Conservation (phyloP, 129 eudicot genomes). For the Sambucus nigra region DNA sequence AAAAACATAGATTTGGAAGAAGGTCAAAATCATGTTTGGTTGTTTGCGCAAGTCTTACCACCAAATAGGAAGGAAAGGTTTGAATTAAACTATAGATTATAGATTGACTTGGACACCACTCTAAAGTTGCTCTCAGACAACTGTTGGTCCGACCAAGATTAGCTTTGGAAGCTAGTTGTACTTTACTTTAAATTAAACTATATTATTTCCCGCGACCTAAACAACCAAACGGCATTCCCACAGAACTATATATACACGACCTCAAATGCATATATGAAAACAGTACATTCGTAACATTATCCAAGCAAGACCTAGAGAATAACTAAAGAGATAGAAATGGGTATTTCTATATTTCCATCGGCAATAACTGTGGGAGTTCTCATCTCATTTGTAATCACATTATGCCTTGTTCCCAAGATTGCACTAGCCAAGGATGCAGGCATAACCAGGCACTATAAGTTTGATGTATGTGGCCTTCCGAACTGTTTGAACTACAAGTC, state of each 20-base stretch:
- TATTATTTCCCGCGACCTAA: not conserved
- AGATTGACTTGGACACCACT: slow-evolving; percentile 22
- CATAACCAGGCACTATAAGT: slow-evolving; percentile 23
- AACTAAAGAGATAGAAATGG: slow-evolving; percentile 5
- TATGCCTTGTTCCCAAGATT: slow-evolving; percentile 4
- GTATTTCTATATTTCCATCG: not conserved
- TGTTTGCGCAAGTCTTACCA: not conserved
- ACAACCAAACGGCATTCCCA: not conserved
- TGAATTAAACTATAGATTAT: not conserved
- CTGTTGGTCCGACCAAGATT: slow-evolving; percentile 11
- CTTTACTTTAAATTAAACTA: not conserved
- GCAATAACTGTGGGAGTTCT: not conserved
- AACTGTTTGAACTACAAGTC: too few relatives aligned
- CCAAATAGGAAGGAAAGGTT: slow-evolving; percentile 9
- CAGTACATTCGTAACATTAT: not conserved
- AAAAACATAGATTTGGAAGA: not conserved
- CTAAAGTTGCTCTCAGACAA: slow-evolving; percentile 26
- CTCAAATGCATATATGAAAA: not conserved
- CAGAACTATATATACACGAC: slow-evolving; percentile 8
- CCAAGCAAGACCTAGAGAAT: not conserved
- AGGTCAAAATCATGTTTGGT: slow-evolving; percentile 2
- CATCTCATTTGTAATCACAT: not conserved
- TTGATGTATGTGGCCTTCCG: slow-evolving; percentile 4
- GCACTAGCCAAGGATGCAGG: slow-evolving; percentile 8
- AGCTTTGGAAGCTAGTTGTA: not conserved